phyloP scores from a whole-genome alignment of 208 protist genomes.

The Leptomonas seymouri region DNA sequence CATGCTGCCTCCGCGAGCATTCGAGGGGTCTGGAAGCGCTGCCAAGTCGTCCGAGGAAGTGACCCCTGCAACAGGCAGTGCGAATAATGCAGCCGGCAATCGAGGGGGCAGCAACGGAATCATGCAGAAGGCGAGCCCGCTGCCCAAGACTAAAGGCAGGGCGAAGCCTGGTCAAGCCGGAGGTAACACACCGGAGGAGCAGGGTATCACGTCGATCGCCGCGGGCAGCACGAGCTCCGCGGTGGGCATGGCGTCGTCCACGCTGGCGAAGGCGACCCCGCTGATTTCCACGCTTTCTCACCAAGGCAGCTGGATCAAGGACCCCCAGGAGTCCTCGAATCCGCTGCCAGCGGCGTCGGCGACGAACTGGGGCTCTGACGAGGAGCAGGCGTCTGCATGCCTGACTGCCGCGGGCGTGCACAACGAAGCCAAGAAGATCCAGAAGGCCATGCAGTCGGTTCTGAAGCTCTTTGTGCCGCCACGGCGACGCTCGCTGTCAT shows the following conservation, averaged over 20 bases:
- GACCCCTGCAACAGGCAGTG: neutral
- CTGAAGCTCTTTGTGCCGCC: slow-evolving; percentile 19
- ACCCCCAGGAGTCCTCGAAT: slow-evolving; percentile 12
- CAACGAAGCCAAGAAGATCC: slow-evolving; percentile 22
- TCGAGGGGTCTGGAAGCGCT: neutral
- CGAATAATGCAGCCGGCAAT: neutral
- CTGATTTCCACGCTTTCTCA: slow-evolving; percentile 8
- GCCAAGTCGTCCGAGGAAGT: slow-evolving; percentile 13
- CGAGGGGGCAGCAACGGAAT: slow-evolving; percentile 2
- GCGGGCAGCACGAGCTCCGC: slow-evolving; percentile 7
- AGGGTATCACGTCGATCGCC: slow-evolving; percentile 13
- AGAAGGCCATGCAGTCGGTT: slow-evolving; percentile 15
- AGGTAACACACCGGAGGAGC: neutral
- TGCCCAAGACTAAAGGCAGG: neutral
- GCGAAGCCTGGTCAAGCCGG: neutral
- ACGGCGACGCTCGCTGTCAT: slow-evolving; percentile 9
- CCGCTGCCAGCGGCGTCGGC: slow-evolving; percentile 9
- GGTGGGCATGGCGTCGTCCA: slow-evolving; percentile 1
- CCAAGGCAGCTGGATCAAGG: slow-evolving; percentile 20
- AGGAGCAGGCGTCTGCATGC: slow-evolving; percentile 12
- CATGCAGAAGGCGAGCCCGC: neutral
- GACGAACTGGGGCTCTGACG: slow-evolving; percentile 14
- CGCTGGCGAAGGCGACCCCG: slow-evolving; percentile 9
- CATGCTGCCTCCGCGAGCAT: slow-evolving; percentile 16
- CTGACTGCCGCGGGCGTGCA: slow-evolving; percentile 16